Base-by-base conservation (phyloP, 192 early-diverging fungal species). In the Umbelopsis sp. region DNA sequence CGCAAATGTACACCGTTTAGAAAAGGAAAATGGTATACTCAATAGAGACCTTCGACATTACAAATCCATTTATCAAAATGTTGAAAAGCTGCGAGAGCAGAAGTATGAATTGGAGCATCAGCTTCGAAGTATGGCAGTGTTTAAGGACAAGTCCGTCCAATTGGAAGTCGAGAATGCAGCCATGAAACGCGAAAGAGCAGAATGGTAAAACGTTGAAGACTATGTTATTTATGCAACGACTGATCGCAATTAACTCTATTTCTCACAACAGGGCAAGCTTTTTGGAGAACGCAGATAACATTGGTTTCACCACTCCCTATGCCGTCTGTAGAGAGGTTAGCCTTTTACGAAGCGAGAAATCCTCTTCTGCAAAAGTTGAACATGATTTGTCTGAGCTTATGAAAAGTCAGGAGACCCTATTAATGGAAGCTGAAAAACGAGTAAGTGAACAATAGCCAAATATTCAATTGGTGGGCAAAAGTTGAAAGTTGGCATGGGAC, bases 21-120 rank as follows among this genome's bases (percentile, higher is more conserved):
- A 92, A 65, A 75, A 79, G 62, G 80, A 89, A 52, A 86, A 86
- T 67, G 69, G 80, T n/a, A 80, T 84, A 59, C 70, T 92, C 69
- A 82, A 79, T 26, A 72, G 82, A 51, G 80, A 88, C 16, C 71
- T 71, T 45, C 65, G 68, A 43, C 80, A 80, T 53, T 80, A 83
- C 56, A 73, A 84, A 31, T 79, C 82, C 16, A 71, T 71, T 38
- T 83, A 83, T 45, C 59, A 74, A 22, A 81, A 82, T 21, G 78
- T 79, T 50, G 88, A 89, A 70, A 82, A 88, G 65, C 66, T 81
- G 44, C 75, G 80, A 12, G 87, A 89, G 65, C 79, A 85, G 31
- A 85, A 88, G 68, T 56, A 51, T 36, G 81, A 73, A 5, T 75
- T 93, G 38, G 87, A 91, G 70, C 76, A 84, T 53, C 83, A 88